Conservation (phyloP, 1,284 basidiomycete species). For the Inonotus obliquus region DNA sequence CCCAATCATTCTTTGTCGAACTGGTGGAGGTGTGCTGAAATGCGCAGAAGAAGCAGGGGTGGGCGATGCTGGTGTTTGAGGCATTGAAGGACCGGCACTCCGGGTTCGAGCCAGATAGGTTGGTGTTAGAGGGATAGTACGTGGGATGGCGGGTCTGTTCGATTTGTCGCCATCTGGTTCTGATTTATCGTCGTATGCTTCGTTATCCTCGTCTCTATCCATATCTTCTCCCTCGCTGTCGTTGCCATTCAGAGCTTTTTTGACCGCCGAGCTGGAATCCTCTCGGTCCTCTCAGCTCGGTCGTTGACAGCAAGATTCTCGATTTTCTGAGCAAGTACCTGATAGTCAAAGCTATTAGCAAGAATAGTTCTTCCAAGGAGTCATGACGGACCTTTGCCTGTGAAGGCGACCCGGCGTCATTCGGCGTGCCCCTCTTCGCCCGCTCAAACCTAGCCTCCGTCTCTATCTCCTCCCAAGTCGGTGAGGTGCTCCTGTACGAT, state of each 20-base stretch:
- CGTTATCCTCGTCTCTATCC: background rate
- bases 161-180: background rate
- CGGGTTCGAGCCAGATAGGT: constrained; percentile 21
- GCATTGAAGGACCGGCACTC: constrained; percentile 19
- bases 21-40: constrained; percentile 24
- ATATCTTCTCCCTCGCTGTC: background rate
- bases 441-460: constrained; percentile 12
- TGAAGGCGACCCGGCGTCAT: constrained; percentile 4
- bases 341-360: background rate
- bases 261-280: background rate
- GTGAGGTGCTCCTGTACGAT: constrained; percentile 18
- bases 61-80: constrained; percentile 25
- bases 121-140: constrained; percentile 20
- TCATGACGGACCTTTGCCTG: background rate
- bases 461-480: constrained; percentile 14
- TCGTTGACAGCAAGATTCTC: background rate
- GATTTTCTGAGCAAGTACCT: constrained; percentile 2
- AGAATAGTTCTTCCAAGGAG: background rate
- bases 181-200: background rate
- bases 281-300: background rate
- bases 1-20: constrained; percentile 41
- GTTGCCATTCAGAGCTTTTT: background rate
- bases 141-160: constrained; percentile 10
- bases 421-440: constrained; percentile 10
- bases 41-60: constrained; percentile 21